phyloP scores from a whole-genome alignment of 176 grass and related monocot genomes.

The Rhipidocladum racemiflorum region DNA sequence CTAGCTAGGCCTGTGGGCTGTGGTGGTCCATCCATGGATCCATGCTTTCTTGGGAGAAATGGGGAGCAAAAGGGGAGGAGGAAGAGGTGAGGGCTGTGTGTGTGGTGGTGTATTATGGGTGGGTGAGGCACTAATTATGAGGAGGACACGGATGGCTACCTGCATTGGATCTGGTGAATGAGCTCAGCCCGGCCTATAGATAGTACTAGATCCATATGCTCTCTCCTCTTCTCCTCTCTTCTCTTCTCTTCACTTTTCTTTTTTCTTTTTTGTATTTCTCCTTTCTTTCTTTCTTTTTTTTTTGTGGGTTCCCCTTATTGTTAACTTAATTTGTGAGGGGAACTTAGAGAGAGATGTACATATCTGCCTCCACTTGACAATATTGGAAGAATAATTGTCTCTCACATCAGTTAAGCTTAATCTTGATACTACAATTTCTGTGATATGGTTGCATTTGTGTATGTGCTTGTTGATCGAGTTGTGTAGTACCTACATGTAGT shows the following conservation, averaged over 20 bases:
- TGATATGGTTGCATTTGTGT: not conserved
- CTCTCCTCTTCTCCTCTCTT: not conserved
- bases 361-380: conserved; percentile 42
- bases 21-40: conserved; percentile 29
- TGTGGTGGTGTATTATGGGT: conserved; percentile 41
- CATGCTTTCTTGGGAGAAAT: conserved; percentile 7
- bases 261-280: not conserved
- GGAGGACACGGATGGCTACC: conserved; percentile 49
- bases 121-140: conserved; percentile 49
- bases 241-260: not conserved
- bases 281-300: not conserved
- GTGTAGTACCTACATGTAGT: not conserved
- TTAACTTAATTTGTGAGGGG: conserved; percentile 34
- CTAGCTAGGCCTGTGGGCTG: not conserved
- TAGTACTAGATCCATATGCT: conserved; percentile 5
- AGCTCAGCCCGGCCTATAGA: not conserved
- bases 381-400: conserved; percentile 41
- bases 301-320: not conserved
- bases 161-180: conserved; percentile 53
- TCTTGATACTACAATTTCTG: not conserved
- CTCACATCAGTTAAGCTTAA: not conserved
- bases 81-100: not conserved
- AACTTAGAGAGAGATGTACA: conserved; percentile 20
- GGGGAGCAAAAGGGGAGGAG: not conserved
- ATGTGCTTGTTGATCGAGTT: not conserved